Evolutionary conservation across 1,284 basidiomycete species (phyloP), one percentile per base, ranked within the genome.

Genomic region (Fistulina hepatica): DNA sequence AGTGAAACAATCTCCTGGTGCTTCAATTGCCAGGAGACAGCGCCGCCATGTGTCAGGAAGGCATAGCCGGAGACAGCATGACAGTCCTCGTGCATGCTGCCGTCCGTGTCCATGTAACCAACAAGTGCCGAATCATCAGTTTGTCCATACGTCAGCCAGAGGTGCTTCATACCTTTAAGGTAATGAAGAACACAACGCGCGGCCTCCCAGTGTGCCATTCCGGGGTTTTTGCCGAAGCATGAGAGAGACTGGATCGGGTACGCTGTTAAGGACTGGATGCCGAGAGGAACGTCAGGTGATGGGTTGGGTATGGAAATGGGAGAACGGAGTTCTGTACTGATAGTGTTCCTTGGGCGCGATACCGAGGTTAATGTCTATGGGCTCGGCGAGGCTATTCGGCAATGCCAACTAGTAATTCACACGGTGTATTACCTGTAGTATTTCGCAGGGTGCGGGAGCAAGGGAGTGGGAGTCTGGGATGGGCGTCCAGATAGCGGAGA

Each of bases 1-100:
- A 52, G 39, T 2, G 45, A 41, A 19, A 51, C 36, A 19, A 54
- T 42, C 36, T 52, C 47, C 42, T 63, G 60, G 21, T 47, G 48
- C 45, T 58, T 54, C 13, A 55, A 46, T 1, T 38, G 34, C 58
- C 57, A 60, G 5, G 52, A 51, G 13, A 59, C 45, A 5, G 53
- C 48, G 2, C 52, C 52, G 7, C 50, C 49, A 19, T 52, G 28
- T 12, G 49, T 34, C 30, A 53, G 43, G 15, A 49, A 31, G 2
- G 42, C 46, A 26, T 41, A 50, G 21, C 45, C 41, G 5, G 34
- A 23, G 20, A 35, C 22, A 15, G 34, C 34, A 7, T 24, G n/a
- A 9, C 34, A 9, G 11, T 35, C 13, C 9, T 35, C 34, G 6
- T 13, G 12, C 5, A 5, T 7, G 12, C n/a, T 35, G n/a, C 34